Evolutionary conservation across 169 alveolate species (phyloP), one percentile per base, ranked within the genome.

Genomic region (Pseudocohnilembus persalinus): DNA sequence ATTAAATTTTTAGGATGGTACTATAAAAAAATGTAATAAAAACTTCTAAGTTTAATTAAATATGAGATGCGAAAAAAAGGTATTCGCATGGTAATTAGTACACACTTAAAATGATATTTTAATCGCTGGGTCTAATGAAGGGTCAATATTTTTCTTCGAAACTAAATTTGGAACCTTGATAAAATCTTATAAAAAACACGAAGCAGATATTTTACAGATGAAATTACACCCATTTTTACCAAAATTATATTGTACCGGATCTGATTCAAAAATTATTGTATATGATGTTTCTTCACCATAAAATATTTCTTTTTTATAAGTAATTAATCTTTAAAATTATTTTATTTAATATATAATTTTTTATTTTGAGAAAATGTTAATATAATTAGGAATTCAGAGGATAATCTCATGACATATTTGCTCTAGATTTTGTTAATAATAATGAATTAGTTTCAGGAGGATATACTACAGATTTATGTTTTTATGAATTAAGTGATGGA

Each of bases 121-220:
- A 63, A 72, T 79, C 15, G 84, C 73, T 15, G 84, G 84, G 1
- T 79, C 76, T 32, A 79, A 73, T 64, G 84, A 79, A 34, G 84
- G 84, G 27, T 30, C 32, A 20, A 31, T 79, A 16, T 35, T 64
- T 29, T n/a, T 79, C 11, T 79, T 79, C 64, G 84, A 79, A 49
- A 79, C 84, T 49, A 33, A 72, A 35, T 79, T 79, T 30, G 84
- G 84, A 16, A 79, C 84, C 0, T 31, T 79, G 27, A 49, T 79
- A 29, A 79, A 73, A 79, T 79, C 84, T 28, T 79, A 49, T 63
- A 49, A 72, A 79, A 79, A 79, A 33, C 84, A 79, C 30, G 84
- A 79, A 79, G 84, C 74, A 29, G 84, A 79, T 63, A 72, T 79
- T 4, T 34, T 49, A 33, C n/a, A 34, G 6, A 35, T 79, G n/a